Evolutionary conservation across 2,329 filamentous ascomycete genomes (phyloP).

Genomic region (Pseudocercospora ulei): DNA sequence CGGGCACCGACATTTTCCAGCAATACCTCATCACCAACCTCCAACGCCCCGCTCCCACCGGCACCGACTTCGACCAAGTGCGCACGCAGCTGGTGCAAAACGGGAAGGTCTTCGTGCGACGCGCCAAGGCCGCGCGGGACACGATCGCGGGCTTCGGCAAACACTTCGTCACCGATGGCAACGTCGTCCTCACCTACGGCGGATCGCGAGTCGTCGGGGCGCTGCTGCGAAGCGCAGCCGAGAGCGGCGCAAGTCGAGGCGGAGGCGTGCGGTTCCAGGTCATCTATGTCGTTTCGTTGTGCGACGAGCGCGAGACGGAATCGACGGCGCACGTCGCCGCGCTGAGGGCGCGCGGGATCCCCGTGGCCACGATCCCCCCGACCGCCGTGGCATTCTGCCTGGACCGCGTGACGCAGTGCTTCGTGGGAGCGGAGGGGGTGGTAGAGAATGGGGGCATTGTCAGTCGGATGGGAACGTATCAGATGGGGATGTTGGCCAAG

Average conservation of each 20-base stretch:
- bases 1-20: slow-evolving; percentile 91
- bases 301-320: slow-evolving; percentile 42
- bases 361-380: slow-evolving; percentile 70
- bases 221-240: slow-evolving; percentile 63
- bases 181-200: slow-evolving; percentile 80
- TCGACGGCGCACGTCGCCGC: slow-evolving; percentile 60
- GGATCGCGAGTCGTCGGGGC: slow-evolving; percentile 75
- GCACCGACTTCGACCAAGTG: slow-evolving; percentile 67
- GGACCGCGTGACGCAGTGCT: slow-evolving; percentile 59
- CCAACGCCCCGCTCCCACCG: slow-evolving; percentile 41
- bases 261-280: slow-evolving; percentile 66
- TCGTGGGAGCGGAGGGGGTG: slow-evolving; percentile 68
- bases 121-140: slow-evolving; percentile 74
- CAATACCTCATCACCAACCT: slow-evolving; percentile 75
- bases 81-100: slow-evolving; percentile 76
- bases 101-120: slow-evolving; percentile 72
- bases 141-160: slow-evolving; percentile 72
- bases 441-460: slow-evolving; percentile 92
- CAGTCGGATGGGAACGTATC: slow-evolving; percentile 73
- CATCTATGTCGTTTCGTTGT: slow-evolving; percentile 52
- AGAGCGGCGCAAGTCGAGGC: slow-evolving; percentile 44
- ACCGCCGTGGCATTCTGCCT: slow-evolving; percentile 71
- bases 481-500: slow-evolving; percentile 73
- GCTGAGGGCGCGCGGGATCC: slow-evolving; percentile 63
- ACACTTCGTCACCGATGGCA: slow-evolving; percentile 67